Conservation (phyloP, 768 basidiomycete species). For the Calocera cornea region DNA sequence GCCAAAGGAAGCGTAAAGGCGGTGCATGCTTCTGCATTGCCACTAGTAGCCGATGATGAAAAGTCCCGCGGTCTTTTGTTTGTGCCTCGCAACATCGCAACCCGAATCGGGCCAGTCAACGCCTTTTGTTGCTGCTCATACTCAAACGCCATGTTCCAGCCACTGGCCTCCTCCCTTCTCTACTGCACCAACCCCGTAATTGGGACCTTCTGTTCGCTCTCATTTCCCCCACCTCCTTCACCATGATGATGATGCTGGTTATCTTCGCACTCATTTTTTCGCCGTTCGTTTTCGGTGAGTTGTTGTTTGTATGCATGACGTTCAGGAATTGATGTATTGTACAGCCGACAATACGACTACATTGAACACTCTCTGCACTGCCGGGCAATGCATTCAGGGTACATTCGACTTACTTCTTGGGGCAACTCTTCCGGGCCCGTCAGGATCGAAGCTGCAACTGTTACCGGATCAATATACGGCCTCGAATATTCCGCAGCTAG, state of each 20-base stretch:
- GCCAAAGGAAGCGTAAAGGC: background rate
- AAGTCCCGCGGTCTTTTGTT: conserved; percentile 1
- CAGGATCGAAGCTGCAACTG: conserved; percentile 8
- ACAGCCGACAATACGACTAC: background rate
- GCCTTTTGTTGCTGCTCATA: background rate
- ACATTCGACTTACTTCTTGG: conserved; percentile 53
- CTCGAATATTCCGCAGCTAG: background rate
- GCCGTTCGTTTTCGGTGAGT: background rate
- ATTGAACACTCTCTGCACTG: conserved; percentile 44
- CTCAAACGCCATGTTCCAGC: background rate
- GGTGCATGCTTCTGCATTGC: background rate
- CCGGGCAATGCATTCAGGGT: conserved; percentile 78
- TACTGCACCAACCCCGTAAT: background rate
- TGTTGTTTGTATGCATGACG: background rate
- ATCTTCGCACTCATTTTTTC: background rate
- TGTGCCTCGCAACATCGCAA: background rate
- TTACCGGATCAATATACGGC: background rate
- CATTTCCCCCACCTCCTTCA: background rate
- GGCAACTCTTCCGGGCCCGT: conserved; percentile 25
- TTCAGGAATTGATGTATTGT: background rate
- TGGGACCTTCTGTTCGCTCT: background rate
- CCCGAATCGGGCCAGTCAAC: background rate
- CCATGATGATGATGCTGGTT: background rate
- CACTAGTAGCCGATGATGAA: background rate
- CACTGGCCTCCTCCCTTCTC: background rate